These are phyloP conservation scores for Neonectria sp. DNA, from an alignment of 2,329 filamentous ascomycete genomes.

Conservation along the genomic window DNA sequence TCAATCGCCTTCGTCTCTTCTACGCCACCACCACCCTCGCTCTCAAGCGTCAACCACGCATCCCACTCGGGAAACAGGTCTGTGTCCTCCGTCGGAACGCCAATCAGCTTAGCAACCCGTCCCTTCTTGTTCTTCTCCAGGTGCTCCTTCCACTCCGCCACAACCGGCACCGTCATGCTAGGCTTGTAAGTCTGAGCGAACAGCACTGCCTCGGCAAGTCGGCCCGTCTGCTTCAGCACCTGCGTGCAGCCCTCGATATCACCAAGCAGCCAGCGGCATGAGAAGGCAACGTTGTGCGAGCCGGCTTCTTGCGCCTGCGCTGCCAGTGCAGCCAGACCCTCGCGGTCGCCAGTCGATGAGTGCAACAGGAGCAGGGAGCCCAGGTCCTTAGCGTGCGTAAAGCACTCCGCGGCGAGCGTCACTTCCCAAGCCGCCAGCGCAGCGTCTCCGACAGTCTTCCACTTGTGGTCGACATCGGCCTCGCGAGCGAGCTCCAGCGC, in stretches of 20 bases:
- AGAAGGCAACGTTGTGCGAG: slow-evolving; percentile 94
- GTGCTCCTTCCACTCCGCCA: slow-evolving; percentile 84
- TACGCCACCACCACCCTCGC: slow-evolving; percentile 71
- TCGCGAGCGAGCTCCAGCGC: slow-evolving; percentile 87
- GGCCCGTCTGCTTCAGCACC: slow-evolving; percentile 82
- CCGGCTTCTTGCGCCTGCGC: slow-evolving; percentile 82
- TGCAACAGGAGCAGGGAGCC: slow-evolving; percentile 91
- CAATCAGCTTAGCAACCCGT: slow-evolving; percentile 87
- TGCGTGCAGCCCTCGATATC: slow-evolving; percentile 87
- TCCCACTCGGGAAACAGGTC: slow-evolving; percentile 98
- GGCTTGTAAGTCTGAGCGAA: slow-evolving; percentile 98
- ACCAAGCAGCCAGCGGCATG: slow-evolving; percentile 87
- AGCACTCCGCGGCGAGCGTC: slow-evolving; percentile 91
- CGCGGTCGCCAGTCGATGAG: slow-evolving; percentile 85
- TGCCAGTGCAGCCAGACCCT: slow-evolving; percentile 81
- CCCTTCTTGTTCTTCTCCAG: slow-evolving; percentile 89
- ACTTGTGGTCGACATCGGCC: slow-evolving; percentile 94
- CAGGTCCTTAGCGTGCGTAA: slow-evolving; percentile 89
- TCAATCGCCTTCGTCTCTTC: slow-evolving; percentile 37
- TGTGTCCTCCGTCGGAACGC: slow-evolving; percentile 84
- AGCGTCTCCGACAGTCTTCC: slow-evolving; percentile 97
- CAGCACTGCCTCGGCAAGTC: slow-evolving; percentile 87
- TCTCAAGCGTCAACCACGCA: slow-evolving; percentile 87
- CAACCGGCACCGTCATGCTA: slow-evolving; percentile 77
- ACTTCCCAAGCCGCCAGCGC: slow-evolving; percentile 91